Conservation (phyloP, 2,329 filamentous ascomycete species). For the Fusarium sp. region DNA sequence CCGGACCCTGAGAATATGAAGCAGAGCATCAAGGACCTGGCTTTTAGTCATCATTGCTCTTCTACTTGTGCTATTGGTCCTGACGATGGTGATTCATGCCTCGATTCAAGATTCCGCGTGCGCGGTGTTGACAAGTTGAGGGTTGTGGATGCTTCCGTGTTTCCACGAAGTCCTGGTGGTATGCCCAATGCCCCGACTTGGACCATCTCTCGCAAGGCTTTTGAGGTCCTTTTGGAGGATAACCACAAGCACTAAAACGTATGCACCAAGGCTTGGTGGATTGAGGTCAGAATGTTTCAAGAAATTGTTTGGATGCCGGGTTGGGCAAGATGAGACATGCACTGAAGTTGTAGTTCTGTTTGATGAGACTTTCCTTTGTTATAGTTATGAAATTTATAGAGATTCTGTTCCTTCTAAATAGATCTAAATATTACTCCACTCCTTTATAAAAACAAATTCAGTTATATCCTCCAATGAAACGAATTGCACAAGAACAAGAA, state of each 20-base stretch:
- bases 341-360: neutral
- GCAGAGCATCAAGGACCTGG: neutral
- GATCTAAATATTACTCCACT: neutral
- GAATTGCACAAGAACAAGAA: neutral
- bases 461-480: no score
- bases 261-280: neutral
- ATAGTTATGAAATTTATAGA: neutral
- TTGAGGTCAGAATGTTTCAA: accelerated
- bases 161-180: constrained; percentile 6
- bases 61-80: neutral
- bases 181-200: constrained; percentile 13
- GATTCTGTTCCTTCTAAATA: neutral
- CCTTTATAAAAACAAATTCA: neutral
- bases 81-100: neutral
- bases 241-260: neutral
- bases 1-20: neutral
- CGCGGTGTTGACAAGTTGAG: constrained; percentile 8
- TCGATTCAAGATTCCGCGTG: constrained; percentile 1
- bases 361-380: neutral
- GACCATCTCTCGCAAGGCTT: constrained; percentile 22
- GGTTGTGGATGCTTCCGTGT: constrained; percentile 14
- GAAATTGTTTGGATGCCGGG: neutral
- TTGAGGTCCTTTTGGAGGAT: constrained; percentile 4
- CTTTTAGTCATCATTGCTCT: neutral
- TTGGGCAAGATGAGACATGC: neutral